Percentiles rank a stretch among this genome's conserved stretches.
Evolutionary conservation across 225 moss, liverwort and hornwort genomes (phyloP).

Genomic region (Asterella californica): DNA sequence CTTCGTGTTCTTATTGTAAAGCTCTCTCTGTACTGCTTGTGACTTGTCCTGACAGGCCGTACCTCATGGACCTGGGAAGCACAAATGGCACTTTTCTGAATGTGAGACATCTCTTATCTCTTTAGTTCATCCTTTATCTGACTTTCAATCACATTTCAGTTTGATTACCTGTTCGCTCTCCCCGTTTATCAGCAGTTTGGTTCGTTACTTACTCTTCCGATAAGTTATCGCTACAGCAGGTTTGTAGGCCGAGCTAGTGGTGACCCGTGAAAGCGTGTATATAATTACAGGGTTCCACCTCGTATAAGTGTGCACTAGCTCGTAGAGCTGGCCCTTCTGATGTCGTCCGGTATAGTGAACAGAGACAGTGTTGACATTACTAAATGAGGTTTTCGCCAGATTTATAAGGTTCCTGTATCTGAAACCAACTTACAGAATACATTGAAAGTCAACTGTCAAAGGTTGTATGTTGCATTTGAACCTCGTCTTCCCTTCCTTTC

Average conservation of each 20-base stretch:
- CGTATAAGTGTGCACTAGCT: no score
- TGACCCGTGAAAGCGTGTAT: no score
- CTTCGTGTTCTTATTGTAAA: background rate
- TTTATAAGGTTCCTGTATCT: no score
- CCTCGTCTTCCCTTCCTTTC: no score
- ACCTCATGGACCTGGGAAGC: conserved; percentile 97
- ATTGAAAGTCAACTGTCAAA: no score
- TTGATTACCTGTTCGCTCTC: background rate
- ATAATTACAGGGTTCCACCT: no score
- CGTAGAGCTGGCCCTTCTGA: no score
- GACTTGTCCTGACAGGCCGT: conserved; percentile 57
- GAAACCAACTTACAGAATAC: no score
- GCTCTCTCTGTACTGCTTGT: background rate
- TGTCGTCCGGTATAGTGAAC: no score
- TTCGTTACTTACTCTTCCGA: background rate
- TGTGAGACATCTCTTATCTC: conserved; percentile 39
- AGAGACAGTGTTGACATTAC: no score
- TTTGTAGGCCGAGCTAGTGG: background rate
- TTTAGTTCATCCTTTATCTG: background rate
- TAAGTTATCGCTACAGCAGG: background rate
- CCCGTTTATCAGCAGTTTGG: background rate
- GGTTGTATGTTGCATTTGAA: no score
- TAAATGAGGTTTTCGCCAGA: no score
- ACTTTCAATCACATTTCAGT: background rate
- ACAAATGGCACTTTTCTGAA: conserved; percentile 96